A percentile compares a stretch with the other conserved stretches of the same genome.
These are phyloP conservation scores for Digitaria exilis DNA, from an alignment of 202 grass and related monocot genomes.

Conservation along the genomic window DNA sequence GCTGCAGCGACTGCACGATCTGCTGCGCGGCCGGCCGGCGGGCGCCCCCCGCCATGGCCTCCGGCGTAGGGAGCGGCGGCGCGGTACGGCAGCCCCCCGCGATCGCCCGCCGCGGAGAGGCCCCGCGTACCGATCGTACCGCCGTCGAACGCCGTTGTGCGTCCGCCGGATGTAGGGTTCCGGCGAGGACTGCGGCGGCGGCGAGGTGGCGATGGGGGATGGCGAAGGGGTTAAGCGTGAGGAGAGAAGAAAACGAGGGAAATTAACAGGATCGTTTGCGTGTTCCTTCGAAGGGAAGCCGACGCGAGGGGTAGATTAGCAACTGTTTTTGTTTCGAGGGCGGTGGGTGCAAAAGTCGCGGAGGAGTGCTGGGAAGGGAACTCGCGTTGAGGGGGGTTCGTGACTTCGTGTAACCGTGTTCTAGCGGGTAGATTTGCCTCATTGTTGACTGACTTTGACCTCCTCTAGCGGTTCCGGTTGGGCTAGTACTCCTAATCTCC, in stretches of 20 bases:
- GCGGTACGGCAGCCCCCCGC: constrained; percentile 29
- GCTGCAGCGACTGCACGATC: constrained; percentile 60
- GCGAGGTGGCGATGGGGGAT: background rate
- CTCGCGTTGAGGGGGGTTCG: no score
- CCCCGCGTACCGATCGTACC: background rate
- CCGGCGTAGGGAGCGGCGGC: background rate
- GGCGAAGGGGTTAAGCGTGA: constrained; percentile 35
- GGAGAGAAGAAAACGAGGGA: constrained; percentile 57
- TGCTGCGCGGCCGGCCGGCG: constrained; percentile 36
- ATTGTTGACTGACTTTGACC: no score
- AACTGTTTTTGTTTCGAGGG: background rate
- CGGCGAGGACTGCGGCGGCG: constrained; percentile 27
- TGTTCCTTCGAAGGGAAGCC: constrained; percentile 62
- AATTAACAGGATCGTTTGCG: constrained; percentile 49
- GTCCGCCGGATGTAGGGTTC: constrained; percentile 25
- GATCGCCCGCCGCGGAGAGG: constrained; percentile 11
- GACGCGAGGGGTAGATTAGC: background rate
- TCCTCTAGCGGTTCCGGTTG: no score
- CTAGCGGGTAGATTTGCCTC: no score
- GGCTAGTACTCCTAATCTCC: no score
- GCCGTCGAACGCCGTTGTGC: background rate
- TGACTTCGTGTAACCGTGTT: no score
- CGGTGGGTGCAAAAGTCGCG: background rate
- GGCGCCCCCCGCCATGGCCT: constrained; percentile 58
- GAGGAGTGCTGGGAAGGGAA: background rate